Evolutionary conservation across 306 rosid species (phyloP).

Genomic region (Cucurbita pepo): DNA sequence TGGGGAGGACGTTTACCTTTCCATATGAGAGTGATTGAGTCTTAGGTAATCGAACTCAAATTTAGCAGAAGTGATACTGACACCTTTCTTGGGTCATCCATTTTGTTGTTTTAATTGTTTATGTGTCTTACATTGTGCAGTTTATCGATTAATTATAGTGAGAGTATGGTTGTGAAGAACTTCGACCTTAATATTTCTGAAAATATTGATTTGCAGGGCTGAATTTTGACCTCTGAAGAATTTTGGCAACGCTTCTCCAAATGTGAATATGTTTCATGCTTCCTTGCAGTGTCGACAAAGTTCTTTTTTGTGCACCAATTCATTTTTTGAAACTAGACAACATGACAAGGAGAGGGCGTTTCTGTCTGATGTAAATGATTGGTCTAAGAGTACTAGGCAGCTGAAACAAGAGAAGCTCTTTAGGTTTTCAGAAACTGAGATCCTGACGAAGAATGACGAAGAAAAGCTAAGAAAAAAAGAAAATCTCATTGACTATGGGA

Average conservation of each 20-base stretch:
- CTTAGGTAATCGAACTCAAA: background rate
- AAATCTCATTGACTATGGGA: background rate
- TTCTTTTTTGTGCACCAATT: slow-evolving; percentile 16
- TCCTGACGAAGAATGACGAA: background rate
- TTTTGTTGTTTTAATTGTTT: background rate
- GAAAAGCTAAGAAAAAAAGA: background rate
- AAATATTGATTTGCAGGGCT: slow-evolving; percentile 31
- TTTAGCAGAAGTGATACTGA: background rate
- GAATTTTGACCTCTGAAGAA: slow-evolving; percentile 17
- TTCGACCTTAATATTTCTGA: slow-evolving; percentile 5
- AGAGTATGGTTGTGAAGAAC: background rate
- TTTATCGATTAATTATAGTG: background rate
- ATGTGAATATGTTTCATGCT: slow-evolving; percentile 10
- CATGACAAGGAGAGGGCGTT: slow-evolving; percentile 1
- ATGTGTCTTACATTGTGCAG: background rate
- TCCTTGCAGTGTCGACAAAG: slow-evolving; percentile 20
- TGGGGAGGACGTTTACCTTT: background rate
- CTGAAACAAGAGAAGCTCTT: background rate
- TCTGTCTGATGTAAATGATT: background rate
- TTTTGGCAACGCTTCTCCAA: slow-evolving; percentile 13
- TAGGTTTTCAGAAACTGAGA: background rate
- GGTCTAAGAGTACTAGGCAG: background rate
- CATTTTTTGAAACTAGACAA: slow-evolving; percentile 14
- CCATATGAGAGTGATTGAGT: background rate
- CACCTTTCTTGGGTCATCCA: background rate